These are phyloP conservation scores for Dryadomyces quercivorus DNA, from an alignment of 2,329 filamentous ascomycete genomes.

Conservation along the genomic window DNA sequence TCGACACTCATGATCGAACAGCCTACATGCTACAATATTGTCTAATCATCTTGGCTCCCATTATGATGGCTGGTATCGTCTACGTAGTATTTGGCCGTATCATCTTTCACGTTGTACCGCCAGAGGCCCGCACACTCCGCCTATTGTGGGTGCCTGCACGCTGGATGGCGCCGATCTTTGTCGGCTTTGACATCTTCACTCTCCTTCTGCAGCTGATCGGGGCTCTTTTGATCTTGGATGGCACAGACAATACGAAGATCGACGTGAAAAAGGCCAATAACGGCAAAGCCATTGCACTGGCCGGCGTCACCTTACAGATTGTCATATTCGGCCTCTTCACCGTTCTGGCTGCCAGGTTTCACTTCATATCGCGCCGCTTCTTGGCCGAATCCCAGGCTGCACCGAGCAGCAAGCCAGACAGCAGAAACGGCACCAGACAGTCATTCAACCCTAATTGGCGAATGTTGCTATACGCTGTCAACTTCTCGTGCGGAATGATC, in stretches of 20 bases:
- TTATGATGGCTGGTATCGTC: slow-evolving; percentile 26
- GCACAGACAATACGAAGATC: slow-evolving; percentile 18
- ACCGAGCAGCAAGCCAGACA: slow-evolving; percentile 21
- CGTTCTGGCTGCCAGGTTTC: slow-evolving; percentile 31
- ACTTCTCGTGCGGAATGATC: slow-evolving; percentile 18
- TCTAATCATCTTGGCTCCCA: slow-evolving; percentile 24
- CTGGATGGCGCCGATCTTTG: slow-evolving; percentile 27
- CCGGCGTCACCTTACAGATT: slow-evolving; percentile 30
- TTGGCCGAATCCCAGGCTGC: slow-evolving; percentile 15
- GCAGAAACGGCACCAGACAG: slow-evolving; percentile 13
- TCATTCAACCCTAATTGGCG: slow-evolving; percentile 22
- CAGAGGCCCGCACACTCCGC: slow-evolving; percentile 18
- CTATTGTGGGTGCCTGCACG: slow-evolving; percentile 24
- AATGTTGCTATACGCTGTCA: slow-evolving; percentile 21
- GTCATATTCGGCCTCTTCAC: slow-evolving; percentile 32
- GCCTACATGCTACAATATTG: slow-evolving; percentile 24
- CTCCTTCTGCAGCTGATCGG: slow-evolving; percentile 26
- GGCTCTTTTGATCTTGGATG: slow-evolving; percentile 26
- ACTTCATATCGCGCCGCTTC: slow-evolving; percentile 30
- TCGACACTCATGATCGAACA: slow-evolving; percentile 13
- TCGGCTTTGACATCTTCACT: slow-evolving; percentile 25
- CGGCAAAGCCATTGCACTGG: slow-evolving; percentile 25
- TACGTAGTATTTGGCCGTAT: slow-evolving; percentile 27
- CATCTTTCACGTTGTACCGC: slow-evolving; percentile 24
- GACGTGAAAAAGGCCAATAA: slow-evolving; percentile 18